A percentile compares a stretch with the other conserved stretches of the same genome.
These are phyloP conservation scores for Porodaedalea pini DNA, from an alignment of 1,284 basidiomycete species.

Conservation along the genomic window DNA sequence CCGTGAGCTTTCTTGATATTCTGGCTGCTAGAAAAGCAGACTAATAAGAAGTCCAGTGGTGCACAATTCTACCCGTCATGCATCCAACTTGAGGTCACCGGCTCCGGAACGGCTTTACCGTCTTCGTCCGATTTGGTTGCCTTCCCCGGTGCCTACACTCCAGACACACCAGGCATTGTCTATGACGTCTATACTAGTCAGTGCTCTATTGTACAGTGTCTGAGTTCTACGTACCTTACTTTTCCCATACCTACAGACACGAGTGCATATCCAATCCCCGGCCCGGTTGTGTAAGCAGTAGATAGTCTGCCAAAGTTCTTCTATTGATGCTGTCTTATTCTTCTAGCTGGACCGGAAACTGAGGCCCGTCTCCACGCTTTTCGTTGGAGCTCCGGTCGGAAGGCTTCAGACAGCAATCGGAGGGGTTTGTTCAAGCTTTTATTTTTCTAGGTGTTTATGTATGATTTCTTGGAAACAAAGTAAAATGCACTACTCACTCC, in stretches of 20 bases:
- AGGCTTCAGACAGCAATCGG: no score
- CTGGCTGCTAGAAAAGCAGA: not conserved
- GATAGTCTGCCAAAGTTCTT: not conserved
- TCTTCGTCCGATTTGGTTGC: conserved; percentile 42
- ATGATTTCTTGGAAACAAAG: no score
- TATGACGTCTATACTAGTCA: conserved; percentile 38
- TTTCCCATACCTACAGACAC: conserved; percentile 14
- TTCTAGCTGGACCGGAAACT: conserved; percentile 6
- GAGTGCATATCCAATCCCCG: conserved; percentile 25
- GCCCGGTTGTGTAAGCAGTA: conserved; percentile 22
- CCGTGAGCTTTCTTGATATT: not conserved
- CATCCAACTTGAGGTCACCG: conserved; percentile 49
- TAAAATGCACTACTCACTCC: no score
- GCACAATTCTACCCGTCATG: conserved; percentile 44
- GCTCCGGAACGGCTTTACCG: conserved; percentile 44
- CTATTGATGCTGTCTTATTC: not conserved
- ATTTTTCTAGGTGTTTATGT: no score
- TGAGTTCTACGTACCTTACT: not conserved
- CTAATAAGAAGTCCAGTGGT: conserved; percentile 28
- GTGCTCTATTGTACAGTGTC: not conserved
- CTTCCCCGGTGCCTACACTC: conserved; percentile 50
- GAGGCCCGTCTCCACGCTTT: not conserved
- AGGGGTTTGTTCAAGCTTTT: no score
- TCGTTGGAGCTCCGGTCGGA: no score
- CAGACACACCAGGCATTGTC: conserved; percentile 41